Evolutionary conservation across 2,329 filamentous ascomycete genomes (phyloP).

Genomic region (Byssoonygena ceratinophila): DNA sequence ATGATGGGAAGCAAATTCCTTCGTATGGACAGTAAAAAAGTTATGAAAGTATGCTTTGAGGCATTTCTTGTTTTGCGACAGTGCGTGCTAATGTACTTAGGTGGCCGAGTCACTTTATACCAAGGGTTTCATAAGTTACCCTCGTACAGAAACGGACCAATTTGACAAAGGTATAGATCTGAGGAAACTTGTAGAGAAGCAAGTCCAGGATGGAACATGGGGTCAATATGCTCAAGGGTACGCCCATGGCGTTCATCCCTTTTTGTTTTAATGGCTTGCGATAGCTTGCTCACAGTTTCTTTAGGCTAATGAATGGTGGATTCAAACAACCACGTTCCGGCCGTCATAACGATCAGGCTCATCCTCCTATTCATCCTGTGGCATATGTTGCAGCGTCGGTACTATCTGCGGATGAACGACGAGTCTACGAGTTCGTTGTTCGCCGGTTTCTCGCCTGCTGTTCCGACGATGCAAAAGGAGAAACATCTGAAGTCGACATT

Average conservation of each 20-base stretch:
- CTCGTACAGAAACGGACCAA: conserved; percentile 90
- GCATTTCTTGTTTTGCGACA: background rate
- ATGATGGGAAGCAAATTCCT: conserved; percentile 87
- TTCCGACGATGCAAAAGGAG: conserved; percentile 81
- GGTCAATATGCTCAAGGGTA: conserved; percentile 63
- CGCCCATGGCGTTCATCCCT: conserved; percentile 8
- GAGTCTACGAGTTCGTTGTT: conserved; percentile 84
- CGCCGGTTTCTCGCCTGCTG: conserved; percentile 91
- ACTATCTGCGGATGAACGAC: conserved; percentile 56
- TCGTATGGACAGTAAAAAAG: conserved; percentile 78
- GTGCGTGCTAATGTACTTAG: conserved; percentile 20
- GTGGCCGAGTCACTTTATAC: conserved; percentile 79
- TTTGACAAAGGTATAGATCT: conserved; percentile 88
- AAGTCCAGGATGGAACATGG: conserved; percentile 67
- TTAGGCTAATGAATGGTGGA: conserved; percentile 56
- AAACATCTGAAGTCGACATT: conserved; percentile 74
- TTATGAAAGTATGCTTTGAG: conserved; percentile 58
- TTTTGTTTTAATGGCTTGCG: background rate
- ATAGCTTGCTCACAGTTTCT: background rate
- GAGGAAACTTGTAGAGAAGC: conserved; percentile 67
- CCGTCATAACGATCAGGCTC: conserved; percentile 86
- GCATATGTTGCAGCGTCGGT: conserved; percentile 59
- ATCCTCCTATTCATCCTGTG: conserved; percentile 93
- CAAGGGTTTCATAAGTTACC: conserved; percentile 93
- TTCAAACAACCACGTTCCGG: conserved; percentile 76